phyloP scores from a whole-genome alignment of 345 rosid genomes.

The Murraya koenigii region DNA sequence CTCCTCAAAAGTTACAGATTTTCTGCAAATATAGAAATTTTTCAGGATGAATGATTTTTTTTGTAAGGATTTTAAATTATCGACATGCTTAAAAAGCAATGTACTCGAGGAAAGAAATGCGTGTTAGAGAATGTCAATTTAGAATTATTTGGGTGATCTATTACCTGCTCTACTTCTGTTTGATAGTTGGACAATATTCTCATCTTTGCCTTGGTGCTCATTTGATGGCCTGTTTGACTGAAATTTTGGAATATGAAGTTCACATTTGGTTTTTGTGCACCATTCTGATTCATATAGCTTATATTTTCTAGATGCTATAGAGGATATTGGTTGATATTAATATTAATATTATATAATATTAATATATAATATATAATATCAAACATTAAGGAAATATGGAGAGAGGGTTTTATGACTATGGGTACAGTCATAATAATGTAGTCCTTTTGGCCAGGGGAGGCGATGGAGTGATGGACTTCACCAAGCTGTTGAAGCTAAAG shows the following conservation, averaged over 20 bases:
- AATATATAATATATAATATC: too few species aligned
- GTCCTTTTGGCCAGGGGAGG: conserved; percentile 60
- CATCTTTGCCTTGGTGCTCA: background rate
- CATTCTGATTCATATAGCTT: background rate
- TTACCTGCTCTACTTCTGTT: background rate
- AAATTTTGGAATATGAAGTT: background rate
- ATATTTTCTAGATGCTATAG: background rate
- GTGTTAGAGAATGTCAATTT: background rate
- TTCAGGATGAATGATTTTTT: background rate
- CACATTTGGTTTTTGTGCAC: background rate
- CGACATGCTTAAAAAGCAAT: background rate
- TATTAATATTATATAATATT: too few species aligned
- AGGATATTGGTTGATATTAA: background rate
- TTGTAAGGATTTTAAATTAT: background rate
- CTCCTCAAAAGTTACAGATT: background rate
- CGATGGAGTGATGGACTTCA: conserved; percentile 99
- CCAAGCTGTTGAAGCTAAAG: conserved; percentile 99
- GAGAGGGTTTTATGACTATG: background rate
- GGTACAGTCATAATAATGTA: background rate
- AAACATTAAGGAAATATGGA: background rate
- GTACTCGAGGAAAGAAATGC: background rate
- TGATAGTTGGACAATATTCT: background rate
- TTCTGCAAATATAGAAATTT: background rate
- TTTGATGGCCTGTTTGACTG: background rate
- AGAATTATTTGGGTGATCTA: background rate